Evolutionary conservation across 169 alveolate genomes (phyloP).

Genomic region (Sarcocystis neurona): DNA sequence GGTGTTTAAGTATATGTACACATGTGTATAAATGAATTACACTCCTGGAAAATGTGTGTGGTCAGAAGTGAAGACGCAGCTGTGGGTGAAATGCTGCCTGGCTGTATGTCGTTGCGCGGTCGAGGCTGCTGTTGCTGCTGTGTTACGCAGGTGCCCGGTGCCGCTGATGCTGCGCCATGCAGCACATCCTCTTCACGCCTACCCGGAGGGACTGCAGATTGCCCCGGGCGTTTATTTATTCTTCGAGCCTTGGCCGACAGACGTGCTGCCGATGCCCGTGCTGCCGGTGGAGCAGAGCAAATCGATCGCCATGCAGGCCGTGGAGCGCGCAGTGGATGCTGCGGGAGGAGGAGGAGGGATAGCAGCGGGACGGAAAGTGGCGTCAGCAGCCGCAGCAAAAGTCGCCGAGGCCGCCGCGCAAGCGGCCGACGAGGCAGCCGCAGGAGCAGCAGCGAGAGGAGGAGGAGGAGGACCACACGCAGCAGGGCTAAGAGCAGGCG

Average conservation of each 20-base stretch:
- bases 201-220: constrained; percentile 47
- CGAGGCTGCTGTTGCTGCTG: too few species aligned
- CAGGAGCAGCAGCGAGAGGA: not conserved
- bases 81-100: too few species aligned
- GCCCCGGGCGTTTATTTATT: constrained; percentile 31
- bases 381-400: not conserved
- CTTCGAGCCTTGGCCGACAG: constrained; percentile 44
- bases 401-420: not conserved
- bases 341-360: not conserved
- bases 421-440: not conserved
- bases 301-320: not conserved
- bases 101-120: too few species aligned
- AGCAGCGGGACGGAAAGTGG: not conserved
- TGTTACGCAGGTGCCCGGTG: constrained; percentile 41
- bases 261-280: constrained; percentile 24
- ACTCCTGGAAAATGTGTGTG: too few species aligned
- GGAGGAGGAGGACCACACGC: not conserved
- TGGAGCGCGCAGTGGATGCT: constrained; percentile 10
- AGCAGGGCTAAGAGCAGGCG: not conserved
- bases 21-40: too few species aligned
- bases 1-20: too few species aligned
- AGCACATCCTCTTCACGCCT: not conserved
- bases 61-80: too few species aligned
- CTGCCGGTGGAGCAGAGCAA: too few species aligned
- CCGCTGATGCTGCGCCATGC: constrained; percentile 32